Evolutionary conservation across 2,329 filamentous ascomycete species (phyloP).

Genomic region (Apiospora kogelbergensis): DNA sequence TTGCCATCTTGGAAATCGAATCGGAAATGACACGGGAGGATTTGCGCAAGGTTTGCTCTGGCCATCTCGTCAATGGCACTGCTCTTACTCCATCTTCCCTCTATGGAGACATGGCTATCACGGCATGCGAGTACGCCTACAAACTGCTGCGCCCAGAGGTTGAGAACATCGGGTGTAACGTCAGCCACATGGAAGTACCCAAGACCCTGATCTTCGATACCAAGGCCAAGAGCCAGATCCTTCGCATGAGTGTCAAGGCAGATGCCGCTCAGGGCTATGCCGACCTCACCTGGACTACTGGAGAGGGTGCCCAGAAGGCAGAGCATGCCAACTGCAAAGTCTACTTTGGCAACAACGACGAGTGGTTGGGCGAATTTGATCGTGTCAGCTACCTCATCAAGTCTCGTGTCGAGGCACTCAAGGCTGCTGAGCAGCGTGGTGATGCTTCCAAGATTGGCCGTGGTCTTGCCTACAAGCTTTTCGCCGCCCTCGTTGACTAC

Average conservation of each 20-base stretch:
- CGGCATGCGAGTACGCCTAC: constrained; percentile 66
- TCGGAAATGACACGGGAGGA: constrained; percentile 66
- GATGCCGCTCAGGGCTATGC: constrained; percentile 56
- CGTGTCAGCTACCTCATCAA: constrained; percentile 70
- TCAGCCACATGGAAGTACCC: constrained; percentile 65
- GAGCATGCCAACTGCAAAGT: constrained; percentile 65
- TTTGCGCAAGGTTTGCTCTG: constrained; percentile 59
- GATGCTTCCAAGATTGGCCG: constrained; percentile 71
- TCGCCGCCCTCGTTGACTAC: constrained; percentile 57
- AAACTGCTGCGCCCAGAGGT: constrained; percentile 59
- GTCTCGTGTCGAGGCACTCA: constrained; percentile 57
- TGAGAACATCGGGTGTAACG: constrained; percentile 60
- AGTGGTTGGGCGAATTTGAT: constrained; percentile 65
- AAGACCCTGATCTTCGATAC: constrained; percentile 66
- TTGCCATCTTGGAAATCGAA: constrained; percentile 61
- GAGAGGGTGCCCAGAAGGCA: constrained; percentile 56
- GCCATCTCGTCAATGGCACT: constrained; percentile 68
- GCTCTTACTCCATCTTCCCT: constrained; percentile 63
- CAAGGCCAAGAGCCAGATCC: constrained; percentile 50
- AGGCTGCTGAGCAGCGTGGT: constrained; percentile 61
- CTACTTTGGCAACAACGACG: constrained; percentile 57
- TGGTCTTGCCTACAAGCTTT: constrained; percentile 76
- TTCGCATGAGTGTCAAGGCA: constrained; percentile 60
- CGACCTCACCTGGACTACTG: constrained; percentile 58
- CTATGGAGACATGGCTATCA: constrained; percentile 52